Evolutionary conservation across 2,329 filamentous ascomycete species (phyloP), one percentile per base, ranked within the genome.

Genomic region (Fusarium mexicanum): DNA sequence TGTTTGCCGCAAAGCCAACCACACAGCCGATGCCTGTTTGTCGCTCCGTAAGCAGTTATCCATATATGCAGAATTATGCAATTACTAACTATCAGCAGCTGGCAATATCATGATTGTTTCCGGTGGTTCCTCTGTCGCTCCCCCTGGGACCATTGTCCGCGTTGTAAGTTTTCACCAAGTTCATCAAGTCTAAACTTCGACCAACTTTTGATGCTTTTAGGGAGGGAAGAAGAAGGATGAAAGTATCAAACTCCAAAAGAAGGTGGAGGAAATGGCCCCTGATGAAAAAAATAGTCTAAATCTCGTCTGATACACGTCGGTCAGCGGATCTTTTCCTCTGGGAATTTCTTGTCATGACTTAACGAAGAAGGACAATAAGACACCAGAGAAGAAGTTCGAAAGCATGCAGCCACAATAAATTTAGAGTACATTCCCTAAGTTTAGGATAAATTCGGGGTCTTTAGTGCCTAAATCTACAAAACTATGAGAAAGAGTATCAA

Each of bases 111-210:
- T 50, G 47, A 33, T 50, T 0, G 22, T 50, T 0, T 6, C 47
- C 2, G 47, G 47, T 2, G 29, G 29, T 0, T 50, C 47, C 0
- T 31, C 14, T 0, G 22, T 50, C 10, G 31, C 48, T 0, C 31
- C 29, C 0, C 48, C 48, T 2, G 48, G 22, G 0, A 35, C 48
- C 3, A 35, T 51, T 18, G 11, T 51, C 16, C 22, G 31, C 1
- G 2, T 35, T 0, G 48, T 35, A n/a, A 33, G 29, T 35, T 47
- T 47, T 33, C 47, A 31, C 29, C 16, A 33, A 18, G n/a, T n/a
- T n/a, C 3, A 18, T 17, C 20, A 8, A 51, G 29, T 18, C 16
- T 51, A 18, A 33, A 12, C 16, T 4, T 3, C 13, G 16, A 13
- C 47, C 33, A 33, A 50, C 7, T 24, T 7, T 50, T 50, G 47